Evolutionary conservation across 192 early-diverging fungal species (phyloP), one percentile per base, ranked within the genome.

Genomic region (Coemansia reversa): DNA sequence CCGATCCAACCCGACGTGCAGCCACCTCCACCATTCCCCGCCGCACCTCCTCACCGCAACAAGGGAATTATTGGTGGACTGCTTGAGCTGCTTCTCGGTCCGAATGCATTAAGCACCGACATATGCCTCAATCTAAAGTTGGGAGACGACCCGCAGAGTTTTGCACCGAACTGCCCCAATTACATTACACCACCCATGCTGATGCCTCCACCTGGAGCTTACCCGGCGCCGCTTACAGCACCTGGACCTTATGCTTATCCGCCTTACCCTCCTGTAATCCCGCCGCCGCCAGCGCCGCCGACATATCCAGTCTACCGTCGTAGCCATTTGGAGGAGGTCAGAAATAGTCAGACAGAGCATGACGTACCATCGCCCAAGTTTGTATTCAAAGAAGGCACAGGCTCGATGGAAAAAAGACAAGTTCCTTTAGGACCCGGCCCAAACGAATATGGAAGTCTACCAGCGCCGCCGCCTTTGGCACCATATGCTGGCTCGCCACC

Each of bases 101-200:
- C 75, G 54, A 78, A 78, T 20, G 75, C 70, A 5, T 59, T 78
- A 63, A 72, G 63, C 63, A 58, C 66, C 4, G 75, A 78, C 27
- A 20, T 78, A 28, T 79, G 76, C 52, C 57, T 79, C 24, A 66
- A 79, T 39, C 72, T 79, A 33, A 79, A 79, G 67, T 68, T 79
- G 4, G 76, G 76, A 28, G 76, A 74, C 22, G 76, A n/a, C n/a
- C n/a, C n/a, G n/a, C n/a, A n/a, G n/a, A n/a, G n/a, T n/a, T n/a
- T n/a, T n/a, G n/a, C n/a, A n/a, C n/a, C n/a, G n/a, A n/a, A n/a
- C n/a, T n/a, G n/a, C n/a, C n/a, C n/a, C n/a, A n/a, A n/a, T n/a
- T n/a, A n/a, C n/a, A n/a, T n/a, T n/a, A n/a, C n/a, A n/a, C n/a
- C n/a, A n/a, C n/a, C n/a, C n/a, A n/a, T n/a, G n/a, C n/a, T n/a